Evolutionary conservation across 805 yeast genomes (phyloP).

Genomic region (Lachancea sp.): DNA sequence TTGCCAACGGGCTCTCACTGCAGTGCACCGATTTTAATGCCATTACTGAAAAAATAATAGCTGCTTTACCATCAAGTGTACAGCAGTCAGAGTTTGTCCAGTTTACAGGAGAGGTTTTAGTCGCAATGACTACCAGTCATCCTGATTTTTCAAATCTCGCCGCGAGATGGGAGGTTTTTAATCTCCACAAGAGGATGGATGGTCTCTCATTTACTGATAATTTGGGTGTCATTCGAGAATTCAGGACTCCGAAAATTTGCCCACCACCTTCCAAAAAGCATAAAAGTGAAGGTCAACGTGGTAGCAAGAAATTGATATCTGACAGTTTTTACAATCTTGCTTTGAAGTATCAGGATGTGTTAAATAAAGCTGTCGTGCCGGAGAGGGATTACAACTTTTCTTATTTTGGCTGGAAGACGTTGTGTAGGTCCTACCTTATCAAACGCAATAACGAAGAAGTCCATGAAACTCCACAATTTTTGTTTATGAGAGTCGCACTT

Average conservation of each 20-base stretch:
- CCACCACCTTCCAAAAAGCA: constrained; percentile 4
- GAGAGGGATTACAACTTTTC: constrained; percentile 70
- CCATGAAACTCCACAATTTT: constrained; percentile 81
- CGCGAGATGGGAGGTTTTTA: constrained; percentile 88
- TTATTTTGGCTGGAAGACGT: constrained; percentile 83
- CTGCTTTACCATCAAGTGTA: constrained; percentile 69
- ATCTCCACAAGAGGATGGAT: constrained; percentile 66
- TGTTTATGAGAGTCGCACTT: constrained; percentile 82
- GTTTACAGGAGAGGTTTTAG: constrained; percentile 90
- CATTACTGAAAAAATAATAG: constrained; percentile 83
- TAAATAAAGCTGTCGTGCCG: constrained; percentile 63
- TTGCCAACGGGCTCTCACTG: constrained; percentile 84
- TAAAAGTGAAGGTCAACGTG: neutral
- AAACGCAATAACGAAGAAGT: constrained; percentile 46
- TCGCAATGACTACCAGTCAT: constrained; percentile 90
- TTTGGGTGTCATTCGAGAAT: constrained; percentile 9
- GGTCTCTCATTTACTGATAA: constrained; percentile 15
- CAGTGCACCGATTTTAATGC: constrained; percentile 85
- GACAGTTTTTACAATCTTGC: constrained; percentile 57
- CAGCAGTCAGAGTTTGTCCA: constrained; percentile 75
- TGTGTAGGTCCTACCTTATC: constrained; percentile 76
- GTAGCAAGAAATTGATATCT: constrained; percentile 43
- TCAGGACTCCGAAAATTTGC: neutral
- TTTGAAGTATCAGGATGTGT: constrained; percentile 48
- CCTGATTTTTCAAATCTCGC: constrained; percentile 95